Conservation (phyloP, 75 land plant species). For the Cupressus sempervirens region DNA sequence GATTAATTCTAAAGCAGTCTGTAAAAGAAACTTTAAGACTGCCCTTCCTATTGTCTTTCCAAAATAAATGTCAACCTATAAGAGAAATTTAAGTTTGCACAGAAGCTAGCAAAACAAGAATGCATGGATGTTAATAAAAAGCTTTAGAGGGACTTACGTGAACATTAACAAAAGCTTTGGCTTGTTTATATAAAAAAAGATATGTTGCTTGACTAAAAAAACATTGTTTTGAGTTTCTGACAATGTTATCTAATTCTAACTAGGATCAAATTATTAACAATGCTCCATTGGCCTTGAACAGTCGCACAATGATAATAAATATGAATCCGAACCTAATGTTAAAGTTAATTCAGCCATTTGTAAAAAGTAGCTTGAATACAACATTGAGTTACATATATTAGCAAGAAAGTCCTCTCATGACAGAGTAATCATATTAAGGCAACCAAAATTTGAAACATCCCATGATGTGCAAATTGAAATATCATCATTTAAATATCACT, state of each 20-base stretch:
- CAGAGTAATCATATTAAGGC: background rate
- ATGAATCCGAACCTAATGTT: background rate
- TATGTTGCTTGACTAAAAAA: background rate
- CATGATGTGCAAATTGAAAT: too few relatives aligned
- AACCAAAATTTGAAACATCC: too few relatives aligned
- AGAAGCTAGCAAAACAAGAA: background rate
- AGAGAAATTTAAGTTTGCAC: background rate
- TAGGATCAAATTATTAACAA: background rate
- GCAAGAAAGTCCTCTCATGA: background rate
- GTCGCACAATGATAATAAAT: background rate
- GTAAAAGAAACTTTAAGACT: background rate
- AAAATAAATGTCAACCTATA: background rate
- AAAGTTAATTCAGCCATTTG: background rate
- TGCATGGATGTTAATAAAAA: background rate
- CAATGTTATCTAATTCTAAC: background rate
- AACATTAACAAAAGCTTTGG: background rate
- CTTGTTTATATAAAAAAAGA: background rate
- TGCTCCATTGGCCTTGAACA: too few relatives aligned
- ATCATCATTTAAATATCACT: too few relatives aligned
- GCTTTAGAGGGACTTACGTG: background rate
- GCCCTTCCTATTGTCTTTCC: background rate
- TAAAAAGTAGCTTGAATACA: background rate
- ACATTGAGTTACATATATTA: background rate
- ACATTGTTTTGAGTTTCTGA: background rate
- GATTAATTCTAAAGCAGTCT: background rate